Conservation (phyloP, 192 early-diverging fungal genomes). For the Linnemannia elongata region DNA sequence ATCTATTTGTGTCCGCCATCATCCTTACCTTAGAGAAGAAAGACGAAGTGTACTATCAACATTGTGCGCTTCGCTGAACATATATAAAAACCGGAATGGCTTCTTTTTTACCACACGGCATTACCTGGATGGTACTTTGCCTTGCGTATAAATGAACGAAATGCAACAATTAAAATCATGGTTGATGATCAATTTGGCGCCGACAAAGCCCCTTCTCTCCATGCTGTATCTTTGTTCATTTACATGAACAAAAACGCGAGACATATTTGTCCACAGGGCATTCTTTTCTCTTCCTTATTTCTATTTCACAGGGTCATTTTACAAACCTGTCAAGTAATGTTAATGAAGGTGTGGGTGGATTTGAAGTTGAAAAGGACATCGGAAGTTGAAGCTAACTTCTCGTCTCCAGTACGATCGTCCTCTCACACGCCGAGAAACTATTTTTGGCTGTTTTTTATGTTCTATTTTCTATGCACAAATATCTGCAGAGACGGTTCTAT, state of each 20-base stretch:
- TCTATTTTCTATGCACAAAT: background rate
- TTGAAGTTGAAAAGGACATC: background rate
- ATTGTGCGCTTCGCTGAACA: background rate
- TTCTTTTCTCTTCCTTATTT: background rate
- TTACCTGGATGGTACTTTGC: too few relatives aligned
- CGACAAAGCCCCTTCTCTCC: background rate
- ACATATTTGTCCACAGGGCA: background rate
- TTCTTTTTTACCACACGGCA: too few relatives aligned
- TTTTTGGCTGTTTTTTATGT: background rate
- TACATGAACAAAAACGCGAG: background rate
- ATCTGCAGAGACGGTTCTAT: background rate
- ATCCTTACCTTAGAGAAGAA: background rate
- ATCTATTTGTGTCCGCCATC: background rate
- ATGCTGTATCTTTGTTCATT: background rate
- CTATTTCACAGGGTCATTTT: background rate
- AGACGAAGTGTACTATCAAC: background rate
- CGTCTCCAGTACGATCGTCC: background rate
- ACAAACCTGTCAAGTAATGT: background rate
- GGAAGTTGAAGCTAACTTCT: background rate
- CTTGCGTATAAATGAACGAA: too few relatives aligned
- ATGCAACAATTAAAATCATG: background rate
- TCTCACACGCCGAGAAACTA: background rate
- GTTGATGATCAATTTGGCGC: background rate
- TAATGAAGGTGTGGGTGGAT: background rate
- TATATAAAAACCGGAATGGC: background rate